A percentile compares a stretch with the other conserved stretches of the same genome.
Conservation (phyloP, 2,329 filamentous ascomycete genomes). For the Chaetomium strumarium region DNA sequence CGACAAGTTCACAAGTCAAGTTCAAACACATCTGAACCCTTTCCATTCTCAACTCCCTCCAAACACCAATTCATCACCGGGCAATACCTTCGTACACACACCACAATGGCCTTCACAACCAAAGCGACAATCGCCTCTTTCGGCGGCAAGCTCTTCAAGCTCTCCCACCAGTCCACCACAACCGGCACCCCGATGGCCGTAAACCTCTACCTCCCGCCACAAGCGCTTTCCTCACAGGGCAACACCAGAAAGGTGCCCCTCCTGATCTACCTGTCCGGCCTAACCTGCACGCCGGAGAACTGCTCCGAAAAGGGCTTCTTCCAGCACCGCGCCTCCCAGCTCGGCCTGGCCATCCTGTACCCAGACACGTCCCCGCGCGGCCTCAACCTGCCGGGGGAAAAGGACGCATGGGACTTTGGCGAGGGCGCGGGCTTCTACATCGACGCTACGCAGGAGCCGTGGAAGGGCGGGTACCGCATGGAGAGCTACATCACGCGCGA, state of each 20-base stretch:
- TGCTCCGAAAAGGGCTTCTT: constrained; percentile 82
- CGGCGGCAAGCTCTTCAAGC: constrained; percentile 90
- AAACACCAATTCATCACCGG: neutral
- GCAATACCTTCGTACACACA: neutral
- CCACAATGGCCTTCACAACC: constrained; percentile 74
- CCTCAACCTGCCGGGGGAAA: constrained; percentile 72
- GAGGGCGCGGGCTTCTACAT: constrained; percentile 91
- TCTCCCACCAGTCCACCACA: constrained; percentile 72
- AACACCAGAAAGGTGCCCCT: constrained; percentile 65
- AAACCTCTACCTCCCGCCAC: constrained; percentile 83
- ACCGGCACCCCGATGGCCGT: constrained; percentile 87
- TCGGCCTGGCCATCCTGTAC: constrained; percentile 86
- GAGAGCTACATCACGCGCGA: constrained; percentile 87
- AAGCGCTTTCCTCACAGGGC: constrained; percentile 45
- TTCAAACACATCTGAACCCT: neutral
- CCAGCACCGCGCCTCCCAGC: constrained; percentile 71
- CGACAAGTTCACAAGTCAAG: neutral
- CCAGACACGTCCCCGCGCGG: constrained; percentile 93
- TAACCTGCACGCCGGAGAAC: constrained; percentile 93
- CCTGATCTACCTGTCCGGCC: constrained; percentile 85
- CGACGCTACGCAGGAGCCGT: constrained; percentile 73
- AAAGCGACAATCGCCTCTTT: constrained; percentile 87
- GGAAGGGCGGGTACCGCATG: constrained; percentile 79
- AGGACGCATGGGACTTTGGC: constrained; percentile 88
- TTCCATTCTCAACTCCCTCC: neutral